These are phyloP conservation scores for Leucogyrophana mollusca DNA, from an alignment of 768 basidiomycete species.

Conservation along the genomic window DNA sequence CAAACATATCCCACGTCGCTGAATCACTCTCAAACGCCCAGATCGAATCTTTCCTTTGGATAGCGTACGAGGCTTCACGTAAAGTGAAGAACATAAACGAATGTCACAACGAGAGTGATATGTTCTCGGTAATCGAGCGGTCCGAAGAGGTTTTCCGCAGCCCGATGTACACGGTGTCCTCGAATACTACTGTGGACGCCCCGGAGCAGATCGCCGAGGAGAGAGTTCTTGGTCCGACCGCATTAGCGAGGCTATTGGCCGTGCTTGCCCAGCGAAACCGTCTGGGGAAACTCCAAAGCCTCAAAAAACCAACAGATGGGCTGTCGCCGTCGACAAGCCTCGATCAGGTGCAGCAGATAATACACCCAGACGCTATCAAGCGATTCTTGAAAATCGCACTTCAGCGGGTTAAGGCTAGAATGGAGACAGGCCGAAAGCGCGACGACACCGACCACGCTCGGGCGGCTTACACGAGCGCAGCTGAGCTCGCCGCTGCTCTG, in stretches of 20 bases:
- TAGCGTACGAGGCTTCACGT: conserved; percentile 15
- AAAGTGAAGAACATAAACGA: conserved; percentile 9
- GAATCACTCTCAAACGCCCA: conserved; percentile 15
- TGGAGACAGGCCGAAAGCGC: conserved; percentile 21
- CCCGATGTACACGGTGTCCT: conserved; percentile 14
- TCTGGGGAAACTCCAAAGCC: conserved; percentile 12
- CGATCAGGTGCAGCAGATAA: conserved; percentile 22
- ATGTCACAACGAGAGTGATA: conserved; percentile 5
- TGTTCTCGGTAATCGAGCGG: conserved; percentile 12
- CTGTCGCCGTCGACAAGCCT: conserved; percentile 11
- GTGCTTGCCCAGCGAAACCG: conserved; percentile 24
- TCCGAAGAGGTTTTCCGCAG: conserved; percentile 19
- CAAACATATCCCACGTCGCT: conserved; percentile 14
- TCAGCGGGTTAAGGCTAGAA: conserved; percentile 15
- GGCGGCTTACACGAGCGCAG: conserved; percentile 22
- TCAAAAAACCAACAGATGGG: conserved; percentile 18
- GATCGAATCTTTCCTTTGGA: conserved; percentile 23
- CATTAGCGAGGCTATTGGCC: conserved; percentile 24
- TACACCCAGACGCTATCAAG: conserved; percentile 15
- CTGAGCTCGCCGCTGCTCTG: conserved; percentile 30
- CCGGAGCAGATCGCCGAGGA: conserved; percentile 18
- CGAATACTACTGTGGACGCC: conserved; percentile 13
- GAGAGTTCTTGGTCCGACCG: conserved; percentile 21
- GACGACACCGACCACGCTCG: conserved; percentile 20
- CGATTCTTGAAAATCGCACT: conserved; percentile 16